Percentiles rank a stretch among this genome's conserved stretches.
phyloP scores from a whole-genome alignment of 1,139 yeast species.

The Taphrina wiesneri region DNA sequence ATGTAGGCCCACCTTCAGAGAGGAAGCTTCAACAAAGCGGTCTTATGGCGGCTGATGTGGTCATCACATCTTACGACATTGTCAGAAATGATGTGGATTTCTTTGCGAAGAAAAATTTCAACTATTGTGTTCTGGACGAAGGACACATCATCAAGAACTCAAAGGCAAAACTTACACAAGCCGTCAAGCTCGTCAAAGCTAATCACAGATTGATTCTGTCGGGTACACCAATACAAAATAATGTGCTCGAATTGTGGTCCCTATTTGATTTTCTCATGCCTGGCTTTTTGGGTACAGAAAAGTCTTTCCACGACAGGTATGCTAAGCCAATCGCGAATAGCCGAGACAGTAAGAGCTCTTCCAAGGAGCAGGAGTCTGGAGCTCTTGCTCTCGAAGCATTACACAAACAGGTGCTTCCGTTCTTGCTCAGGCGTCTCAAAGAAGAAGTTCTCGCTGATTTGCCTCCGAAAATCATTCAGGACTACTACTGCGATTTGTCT shows the following conservation, averaged over 20 bases:
- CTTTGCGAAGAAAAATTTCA: slow-evolving; percentile 65
- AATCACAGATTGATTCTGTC: slow-evolving; percentile 88
- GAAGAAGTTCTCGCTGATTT: slow-evolving; percentile 94
- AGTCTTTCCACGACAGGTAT: slow-evolving; percentile 88
- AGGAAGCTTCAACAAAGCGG: slow-evolving; percentile 60
- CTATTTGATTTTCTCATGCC: slow-evolving; percentile 98
- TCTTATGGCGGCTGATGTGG: slow-evolving; percentile 68
- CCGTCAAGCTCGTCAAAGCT: slow-evolving; percentile 79
- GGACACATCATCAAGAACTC: slow-evolving; percentile 97
- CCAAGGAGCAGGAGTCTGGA: slow-evolving; percentile 95
- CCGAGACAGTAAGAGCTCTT: slow-evolving; percentile 83
- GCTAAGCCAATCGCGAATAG: slow-evolving; percentile 97
- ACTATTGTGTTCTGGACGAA: slow-evolving; percentile 95
- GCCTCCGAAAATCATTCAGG: slow-evolving; percentile 98
- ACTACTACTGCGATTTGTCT: slow-evolving; percentile 92
- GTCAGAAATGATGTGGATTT: slow-evolving; percentile 84
- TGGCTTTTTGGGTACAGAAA: slow-evolving; percentile 94
- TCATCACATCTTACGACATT: slow-evolving; percentile 94
- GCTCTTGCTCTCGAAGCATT: slow-evolving; percentile 92
- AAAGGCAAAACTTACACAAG: slow-evolving; percentile 78
- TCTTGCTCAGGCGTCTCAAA: slow-evolving; percentile 90
- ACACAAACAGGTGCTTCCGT: slow-evolving; percentile 95
- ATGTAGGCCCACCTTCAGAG: slow-evolving; percentile 88
- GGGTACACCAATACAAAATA: slow-evolving; percentile 98
- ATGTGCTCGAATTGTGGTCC: slow-evolving; percentile 95